phyloP scores from a whole-genome alignment of 2,329 filamentous ascomycete species.

The Fusarium armeniacum region DNA sequence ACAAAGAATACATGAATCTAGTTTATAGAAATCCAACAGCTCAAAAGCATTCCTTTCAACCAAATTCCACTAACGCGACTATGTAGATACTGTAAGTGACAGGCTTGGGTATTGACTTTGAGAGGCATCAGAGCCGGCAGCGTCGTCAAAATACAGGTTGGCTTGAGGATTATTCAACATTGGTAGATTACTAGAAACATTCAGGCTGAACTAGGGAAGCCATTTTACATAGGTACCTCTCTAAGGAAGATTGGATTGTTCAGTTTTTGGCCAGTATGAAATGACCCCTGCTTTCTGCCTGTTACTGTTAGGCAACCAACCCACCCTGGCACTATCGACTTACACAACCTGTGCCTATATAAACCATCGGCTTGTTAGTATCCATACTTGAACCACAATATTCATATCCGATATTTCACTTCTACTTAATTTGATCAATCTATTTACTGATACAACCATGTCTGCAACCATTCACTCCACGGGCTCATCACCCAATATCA shows the following conservation, averaged over 20 bases:
- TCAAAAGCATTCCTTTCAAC: background rate
- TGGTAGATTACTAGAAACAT: slow-evolving; percentile 67
- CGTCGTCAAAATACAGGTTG: slow-evolving; percentile 57
- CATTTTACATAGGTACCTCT: slow-evolving; percentile 1
- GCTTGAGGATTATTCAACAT: slow-evolving; percentile 65
- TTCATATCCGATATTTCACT: background rate
- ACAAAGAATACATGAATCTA: too few relatives aligned
- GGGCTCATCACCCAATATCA: background rate
- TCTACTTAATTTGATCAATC: background rate
- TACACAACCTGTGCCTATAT: background rate
- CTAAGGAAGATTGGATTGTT: background rate
- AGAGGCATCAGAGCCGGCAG: slow-evolving; percentile 25
- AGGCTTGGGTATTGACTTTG: slow-evolving; percentile 54
- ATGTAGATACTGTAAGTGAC: background rate
- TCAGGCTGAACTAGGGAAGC: slow-evolving; percentile 1
- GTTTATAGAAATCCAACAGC: background rate
- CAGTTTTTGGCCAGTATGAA: background rate
- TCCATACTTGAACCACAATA: background rate
- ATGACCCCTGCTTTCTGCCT: slow-evolving; percentile 24
- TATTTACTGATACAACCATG: slow-evolving; percentile 4
- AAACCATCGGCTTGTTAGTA: slow-evolving; percentile 1
- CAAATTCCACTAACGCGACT: too few relatives aligned
- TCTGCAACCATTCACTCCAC: slow-evolving; percentile 5
- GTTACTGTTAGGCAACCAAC: slow-evolving; percentile 30
- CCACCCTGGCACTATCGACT: background rate